Base-by-base conservation (phyloP, 2,329 filamentous ascomycete genomes). In the Epichloe uncinata region DNA sequence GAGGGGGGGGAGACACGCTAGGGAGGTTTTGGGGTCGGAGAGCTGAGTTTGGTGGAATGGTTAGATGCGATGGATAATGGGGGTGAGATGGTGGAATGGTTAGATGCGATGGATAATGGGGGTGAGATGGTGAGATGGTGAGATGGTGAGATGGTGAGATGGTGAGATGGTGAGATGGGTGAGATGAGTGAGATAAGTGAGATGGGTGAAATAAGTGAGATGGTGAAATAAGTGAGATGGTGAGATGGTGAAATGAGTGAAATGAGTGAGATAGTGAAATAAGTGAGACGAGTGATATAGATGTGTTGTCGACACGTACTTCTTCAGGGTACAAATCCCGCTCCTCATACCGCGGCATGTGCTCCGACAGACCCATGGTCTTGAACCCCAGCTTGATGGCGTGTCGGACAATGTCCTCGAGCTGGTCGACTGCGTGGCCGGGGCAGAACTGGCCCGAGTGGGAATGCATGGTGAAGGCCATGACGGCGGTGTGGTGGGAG, bases 401-500 rank as follows among this genome's bases (percentile, higher is more conserved):
- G 12, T 82, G 78, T 61, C 82, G 78, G 58, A 97, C 73, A 45
- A 97, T 79, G 56, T 88, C 82, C 66, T 97, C 91, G 9, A 98
- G 78, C 18, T 81, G 77, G 64, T 95, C 81, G 63, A 84, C 81
- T 47, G 93, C 93, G 71, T 98, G 93, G 58, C 84, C 81, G 9
- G 83, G 83, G 71, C 93, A 98, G 73, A 98, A 98, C 66, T 98
- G 87, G 55, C 93, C 93, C 37, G 93, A 97, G 70, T 98, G 93
- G 62, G 88, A 95, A 69, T 98, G 93, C 73, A 97, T 94, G 4
- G 93, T 94, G 71, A 95, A 95, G 2, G 91, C 90, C 93, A 97
- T 97, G 40, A 30, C 26, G n/a, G n/a, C 9, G 22, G 22, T 30
- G 3, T 30, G 26, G 8, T 30, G 26, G 26, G 26, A 3, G 5